Evolutionary conservation across 768 basidiomycete species (phyloP).

Genomic region (Mrakia gelida): DNA sequence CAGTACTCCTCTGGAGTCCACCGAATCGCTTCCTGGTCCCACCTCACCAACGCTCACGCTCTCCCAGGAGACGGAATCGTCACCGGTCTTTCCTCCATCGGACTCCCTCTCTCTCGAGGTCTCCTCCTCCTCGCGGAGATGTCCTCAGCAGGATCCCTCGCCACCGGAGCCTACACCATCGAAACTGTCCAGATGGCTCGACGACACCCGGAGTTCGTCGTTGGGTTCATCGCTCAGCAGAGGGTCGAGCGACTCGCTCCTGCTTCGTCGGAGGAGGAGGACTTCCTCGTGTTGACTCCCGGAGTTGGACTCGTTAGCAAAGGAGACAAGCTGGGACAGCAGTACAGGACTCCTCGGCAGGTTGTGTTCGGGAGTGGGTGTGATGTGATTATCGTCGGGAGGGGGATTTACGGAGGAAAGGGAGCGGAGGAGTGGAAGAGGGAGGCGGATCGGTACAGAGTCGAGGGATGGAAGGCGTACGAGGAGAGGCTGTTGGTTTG

Average conservation of each 20-base stretch:
- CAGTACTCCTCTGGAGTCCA: slow-evolving; percentile 92
- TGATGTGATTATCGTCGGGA: slow-evolving; percentile 95
- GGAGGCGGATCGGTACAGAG: slow-evolving; percentile 78
- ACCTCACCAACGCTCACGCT: slow-evolving; percentile 94
- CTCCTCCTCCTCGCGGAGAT: slow-evolving; percentile 92
- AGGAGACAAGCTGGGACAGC: slow-evolving; percentile 87
- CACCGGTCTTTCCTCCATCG: slow-evolving; percentile 80
- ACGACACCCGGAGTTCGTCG: slow-evolving; percentile 66
- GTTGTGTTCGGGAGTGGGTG: slow-evolving; percentile 76
- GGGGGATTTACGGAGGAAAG: slow-evolving; percentile 77
- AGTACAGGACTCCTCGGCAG: slow-evolving; percentile 83
- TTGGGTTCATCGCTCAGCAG: slow-evolving; percentile 90
- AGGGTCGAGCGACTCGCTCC: slow-evolving; percentile 58
- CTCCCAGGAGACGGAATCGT: slow-evolving; percentile 95
- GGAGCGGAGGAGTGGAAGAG: slow-evolving; percentile 45
- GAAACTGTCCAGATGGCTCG: slow-evolving; percentile 84
- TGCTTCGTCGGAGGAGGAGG: slow-evolving; percentile 51
- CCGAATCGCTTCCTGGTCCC: slow-evolving; percentile 91
- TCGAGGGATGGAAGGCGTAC: slow-evolving; percentile 90
- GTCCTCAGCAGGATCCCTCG: slow-evolving; percentile 83
- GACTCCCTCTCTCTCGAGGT: slow-evolving; percentile 75
- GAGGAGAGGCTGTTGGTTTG: slow-evolving; percentile 50
- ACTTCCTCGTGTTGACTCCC: slow-evolving; percentile 86
- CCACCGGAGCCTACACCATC: slow-evolving; percentile 75
- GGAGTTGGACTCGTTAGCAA: slow-evolving; percentile 78